Conservation (phyloP, 495 filamentous ascomycete genomes). For the Viridothelium virens region DNA sequence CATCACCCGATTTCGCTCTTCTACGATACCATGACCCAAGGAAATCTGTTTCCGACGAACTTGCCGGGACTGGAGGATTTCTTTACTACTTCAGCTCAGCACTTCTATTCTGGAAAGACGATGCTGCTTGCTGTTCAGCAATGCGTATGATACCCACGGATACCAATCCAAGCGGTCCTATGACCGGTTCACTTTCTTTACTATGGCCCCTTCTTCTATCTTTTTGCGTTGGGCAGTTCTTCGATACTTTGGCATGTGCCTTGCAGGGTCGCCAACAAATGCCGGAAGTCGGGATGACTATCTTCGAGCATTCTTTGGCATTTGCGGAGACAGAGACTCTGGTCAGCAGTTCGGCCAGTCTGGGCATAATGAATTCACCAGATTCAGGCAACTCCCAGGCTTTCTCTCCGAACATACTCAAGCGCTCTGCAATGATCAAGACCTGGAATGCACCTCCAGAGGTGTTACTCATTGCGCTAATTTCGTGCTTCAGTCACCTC, state of each 20-base stretch:
- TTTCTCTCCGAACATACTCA: conserved; percentile 19
- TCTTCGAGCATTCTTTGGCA: conserved; percentile 92
- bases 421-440: conserved; percentile 39
- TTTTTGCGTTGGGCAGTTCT: conserved; percentile 75
- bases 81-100: conserved; percentile 60
- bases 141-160: conserved; percentile 54
- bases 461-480: conserved; percentile 72
- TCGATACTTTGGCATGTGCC: conserved; percentile 79
- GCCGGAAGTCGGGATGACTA: conserved; percentile 89
- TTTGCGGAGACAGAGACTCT: conserved; percentile 93
- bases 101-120: conserved; percentile 59
- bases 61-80: conserved; percentile 59
- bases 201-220: conserved; percentile 84
- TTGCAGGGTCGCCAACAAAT: conserved; percentile 74
- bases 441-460: conserved; percentile 79
- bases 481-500: conserved; percentile 85
- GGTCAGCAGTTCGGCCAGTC: conserved; percentile 64
- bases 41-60: conserved; percentile 62
- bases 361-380: conserved; percentile 51
- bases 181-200: conserved; percentile 66
- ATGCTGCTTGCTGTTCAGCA: conserved; percentile 61
- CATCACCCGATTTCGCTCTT: conserved; percentile 63
- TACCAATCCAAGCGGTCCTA: conserved; percentile 30
- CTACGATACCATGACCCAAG: conserved; percentile 65
- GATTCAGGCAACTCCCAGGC: conserved; percentile 12